Base-by-base conservation (phyloP, 768 basidiomycete genomes). In the Podaxis sp. region DNA sequence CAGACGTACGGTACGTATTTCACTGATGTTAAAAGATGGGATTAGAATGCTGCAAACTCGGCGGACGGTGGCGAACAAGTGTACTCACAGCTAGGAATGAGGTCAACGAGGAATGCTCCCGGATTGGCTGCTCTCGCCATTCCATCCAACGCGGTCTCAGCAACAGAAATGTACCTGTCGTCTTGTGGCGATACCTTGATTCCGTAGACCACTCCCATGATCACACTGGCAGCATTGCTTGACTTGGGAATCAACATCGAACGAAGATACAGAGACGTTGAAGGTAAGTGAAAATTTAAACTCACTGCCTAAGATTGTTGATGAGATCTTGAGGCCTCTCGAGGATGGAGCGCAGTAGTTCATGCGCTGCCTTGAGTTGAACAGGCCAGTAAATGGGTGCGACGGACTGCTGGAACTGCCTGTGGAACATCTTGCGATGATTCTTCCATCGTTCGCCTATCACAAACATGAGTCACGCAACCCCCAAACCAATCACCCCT, bases 161-260 rank as follows among this genome's bases (percentile, higher is more conserved):
- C 83, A 16, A 83, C 73, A 2, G 72, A 70, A n/a, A 84, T 74
- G 64, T 82, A 84, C 27, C 69, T 70, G 61, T 84, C 83, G 0
- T 74, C 71, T 21, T 73, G 67, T 7, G 76, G 72, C 7, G 74
- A 68, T 52, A 82, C 75, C 23, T 72, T 68, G 46, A 84, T 82
- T 3, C 82, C 83, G 57, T 83, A 84, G 5, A 76, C 76, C 3
- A 82, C 76, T 21, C 77, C 75, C 81, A 84, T 83, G 55, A 83
- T 82, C 3, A 78, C 74, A 50, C 80, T 78, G 4, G 79, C 82
- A 18, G 81, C 72, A 59, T 80, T 80, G 36, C 81, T 84, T 64
- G 10, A n/a, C 25, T 32, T 9, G 18, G 28, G 7, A 5, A 54
- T 60, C 35, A 44, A 14, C 25, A 4, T 16, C 56, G 16, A 4